A percentile compares a stretch with the other conserved stretches of the same genome.
Evolutionary conservation across 441 rosid species (phyloP).

Genomic region (Aquilaria agallochum): DNA sequence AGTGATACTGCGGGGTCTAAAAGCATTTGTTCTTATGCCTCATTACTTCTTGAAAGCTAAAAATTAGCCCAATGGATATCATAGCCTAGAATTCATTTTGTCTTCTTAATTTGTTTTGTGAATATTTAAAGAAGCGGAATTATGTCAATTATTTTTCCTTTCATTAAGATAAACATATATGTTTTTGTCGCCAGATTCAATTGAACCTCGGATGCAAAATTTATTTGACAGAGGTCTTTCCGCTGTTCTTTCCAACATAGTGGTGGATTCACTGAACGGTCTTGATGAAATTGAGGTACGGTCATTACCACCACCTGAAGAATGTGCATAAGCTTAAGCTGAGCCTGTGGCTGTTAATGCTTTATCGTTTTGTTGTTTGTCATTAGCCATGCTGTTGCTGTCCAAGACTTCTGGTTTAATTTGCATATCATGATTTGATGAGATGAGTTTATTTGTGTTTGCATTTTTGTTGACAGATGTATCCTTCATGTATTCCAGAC

Average conservation of each 20-base stretch:
- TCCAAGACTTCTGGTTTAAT: no score
- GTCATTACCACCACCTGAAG: not conserved
- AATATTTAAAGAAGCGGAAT: no score
- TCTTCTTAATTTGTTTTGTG: no score
- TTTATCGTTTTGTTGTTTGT: not conserved
- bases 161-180: no score
- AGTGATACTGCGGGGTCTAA: no score
- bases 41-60: no score
- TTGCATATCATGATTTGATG: not conserved
- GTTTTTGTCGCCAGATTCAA: conserved; percentile 46
- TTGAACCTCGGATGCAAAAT: conserved; percentile 52
- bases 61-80: no score
- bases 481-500: conserved; percentile 69
- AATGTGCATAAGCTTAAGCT: no score
- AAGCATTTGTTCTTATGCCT: no score
- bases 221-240: conserved; percentile 56
- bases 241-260: conserved; percentile 52
- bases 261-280: conserved; percentile 46
- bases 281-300: conserved; percentile 72
- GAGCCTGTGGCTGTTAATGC: not conserved
- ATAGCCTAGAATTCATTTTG: no score
- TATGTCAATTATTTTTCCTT: no score
- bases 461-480: conserved; percentile 38
- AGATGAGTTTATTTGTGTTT: conserved; percentile 16
- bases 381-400: not conserved